A percentile compares a stretch with the other conserved stretches of the same genome.
Evolutionary conservation across 768 basidiomycete species (phyloP).

Genomic region (Boletales sp.): DNA sequence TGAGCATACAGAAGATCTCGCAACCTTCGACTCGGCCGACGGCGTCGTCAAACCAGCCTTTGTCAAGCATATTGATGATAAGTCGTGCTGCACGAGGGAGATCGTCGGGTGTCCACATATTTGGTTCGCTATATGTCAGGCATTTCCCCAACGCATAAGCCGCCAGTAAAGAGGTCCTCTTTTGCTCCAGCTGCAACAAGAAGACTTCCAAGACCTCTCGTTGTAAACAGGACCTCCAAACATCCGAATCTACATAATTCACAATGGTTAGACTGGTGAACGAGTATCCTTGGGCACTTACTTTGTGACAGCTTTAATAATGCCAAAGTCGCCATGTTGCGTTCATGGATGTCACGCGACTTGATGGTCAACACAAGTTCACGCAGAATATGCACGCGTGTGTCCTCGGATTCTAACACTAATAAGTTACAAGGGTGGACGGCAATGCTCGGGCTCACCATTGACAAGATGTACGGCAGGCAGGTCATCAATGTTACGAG

Average conservation of each 20-base stretch:
- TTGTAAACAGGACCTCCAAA: neutral
- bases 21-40: conserved; percentile 7
- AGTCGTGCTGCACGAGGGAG: neutral
- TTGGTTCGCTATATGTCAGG: neutral
- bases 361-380: neutral
- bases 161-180: conserved; percentile 4
- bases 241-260: neutral
- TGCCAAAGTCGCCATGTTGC: conserved; percentile 5
- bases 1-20: conserved; percentile 1
- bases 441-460: neutral
- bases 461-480: neutral
- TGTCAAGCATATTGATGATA: conserved; percentile 5
- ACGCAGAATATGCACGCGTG: neutral
- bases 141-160: conserved; percentile 6
- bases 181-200: neutral
- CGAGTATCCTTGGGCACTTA: neutral
- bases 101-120: neutral
- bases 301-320: conserved; percentile 9
- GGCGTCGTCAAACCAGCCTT: conserved; percentile 13
- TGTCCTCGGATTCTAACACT: neutral
- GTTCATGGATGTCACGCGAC: neutral
- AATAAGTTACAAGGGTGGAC: neutral
- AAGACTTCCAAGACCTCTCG: neutral
- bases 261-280: neutral
- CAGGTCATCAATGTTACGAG: neutral